Conservation (phyloP, 1,139 yeast species). For the Saccharomyces pastorianus region DNA sequence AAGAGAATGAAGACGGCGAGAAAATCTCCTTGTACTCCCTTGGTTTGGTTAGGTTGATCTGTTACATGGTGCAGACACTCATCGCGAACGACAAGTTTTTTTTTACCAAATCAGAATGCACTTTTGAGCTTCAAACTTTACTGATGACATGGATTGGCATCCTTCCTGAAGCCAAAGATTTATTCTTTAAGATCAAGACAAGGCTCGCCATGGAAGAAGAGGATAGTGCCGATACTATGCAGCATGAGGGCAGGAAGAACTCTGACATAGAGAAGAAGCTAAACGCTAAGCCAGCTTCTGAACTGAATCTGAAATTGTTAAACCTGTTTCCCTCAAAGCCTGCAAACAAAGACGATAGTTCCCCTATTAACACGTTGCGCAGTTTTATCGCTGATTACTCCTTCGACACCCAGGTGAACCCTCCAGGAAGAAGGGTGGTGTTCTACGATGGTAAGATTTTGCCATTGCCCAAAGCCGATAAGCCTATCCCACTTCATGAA, state of each 20-base stretch:
- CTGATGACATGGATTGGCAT: slow-evolving; percentile 57
- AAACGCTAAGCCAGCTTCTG: slow-evolving; percentile 5
- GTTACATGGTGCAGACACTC: slow-evolving; percentile 52
- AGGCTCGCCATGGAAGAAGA: slow-evolving; percentile 7
- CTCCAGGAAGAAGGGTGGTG: slow-evolving; percentile 22
- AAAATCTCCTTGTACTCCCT: slow-evolving; percentile 38
- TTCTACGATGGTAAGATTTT: slow-evolving; percentile 20
- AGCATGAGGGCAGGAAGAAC: slow-evolving; percentile 1
- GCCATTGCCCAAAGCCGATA: slow-evolving; percentile 13
- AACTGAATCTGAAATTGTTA: slow-evolving; percentile 18
- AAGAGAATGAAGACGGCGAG: slow-evolving; percentile 32
- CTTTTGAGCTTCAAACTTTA: slow-evolving; percentile 49
- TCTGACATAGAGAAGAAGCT: background rate
- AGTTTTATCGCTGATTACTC: slow-evolving; percentile 21
- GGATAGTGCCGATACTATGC: slow-evolving; percentile 2
- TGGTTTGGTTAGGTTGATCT: slow-evolving; percentile 47
- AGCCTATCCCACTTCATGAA: slow-evolving; percentile 3
- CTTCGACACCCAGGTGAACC: slow-evolving; percentile 16
- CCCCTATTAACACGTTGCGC: slow-evolving; percentile 22
- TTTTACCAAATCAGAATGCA: slow-evolving; percentile 40
- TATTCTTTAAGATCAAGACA: slow-evolving; percentile 32
- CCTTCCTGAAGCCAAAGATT: slow-evolving; percentile 38
- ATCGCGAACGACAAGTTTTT: slow-evolving; percentile 40
- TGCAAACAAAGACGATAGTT: slow-evolving; percentile 14
- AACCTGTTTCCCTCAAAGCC: slow-evolving; percentile 19